A percentile compares a stretch with the other conserved stretches of the same genome.
Conservation (phyloP, 2,329 filamentous ascomycete species). For the Aspergillus ustus region DNA sequence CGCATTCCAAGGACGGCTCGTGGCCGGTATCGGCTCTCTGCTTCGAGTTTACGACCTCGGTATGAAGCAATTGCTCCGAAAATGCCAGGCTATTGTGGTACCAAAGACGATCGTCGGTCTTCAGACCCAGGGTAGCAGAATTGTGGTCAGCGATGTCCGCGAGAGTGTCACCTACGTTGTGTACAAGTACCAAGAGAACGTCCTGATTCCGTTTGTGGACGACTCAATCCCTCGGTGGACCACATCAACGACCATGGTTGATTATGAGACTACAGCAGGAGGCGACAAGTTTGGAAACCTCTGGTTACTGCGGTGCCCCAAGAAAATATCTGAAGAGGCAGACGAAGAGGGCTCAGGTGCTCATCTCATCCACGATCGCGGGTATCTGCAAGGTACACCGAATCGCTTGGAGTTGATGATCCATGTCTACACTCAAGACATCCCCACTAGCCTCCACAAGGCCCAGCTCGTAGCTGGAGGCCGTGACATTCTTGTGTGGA, state of each 20-base stretch:
- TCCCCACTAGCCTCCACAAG: conserved; percentile 88
- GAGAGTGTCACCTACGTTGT: conserved; percentile 91
- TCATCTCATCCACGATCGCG: conserved; percentile 86
- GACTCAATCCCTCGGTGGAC: conserved; percentile 91
- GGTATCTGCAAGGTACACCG: conserved; percentile 86
- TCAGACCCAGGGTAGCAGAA: conserved; percentile 86
- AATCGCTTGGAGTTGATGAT: conserved; percentile 83
- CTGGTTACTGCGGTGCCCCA: conserved; percentile 86
- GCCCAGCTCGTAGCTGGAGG: conserved; percentile 89
- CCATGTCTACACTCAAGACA: conserved; percentile 89
- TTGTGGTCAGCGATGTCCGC: conserved; percentile 89
- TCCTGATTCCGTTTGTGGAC: conserved; percentile 89
- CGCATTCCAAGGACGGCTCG: conserved; percentile 87
- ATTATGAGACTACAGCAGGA: conserved; percentile 93
- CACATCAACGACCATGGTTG: conserved; percentile 88
- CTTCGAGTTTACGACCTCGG: conserved; percentile 91
- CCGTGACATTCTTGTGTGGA: conserved; percentile 89
- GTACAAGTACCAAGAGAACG: conserved; percentile 90
- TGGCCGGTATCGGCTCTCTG: conserved; percentile 82
- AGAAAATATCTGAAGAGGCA: conserved; percentile 83
- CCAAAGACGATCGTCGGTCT: conserved; percentile 85
- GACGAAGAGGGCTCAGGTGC: conserved; percentile 91
- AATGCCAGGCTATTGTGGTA: conserved; percentile 79
- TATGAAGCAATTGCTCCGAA: conserved; percentile 88
- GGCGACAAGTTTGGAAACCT: conserved; percentile 98